Conservation (phyloP, 2,329 filamentous ascomycete species). For the Leptographium wingfieldii region DNA sequence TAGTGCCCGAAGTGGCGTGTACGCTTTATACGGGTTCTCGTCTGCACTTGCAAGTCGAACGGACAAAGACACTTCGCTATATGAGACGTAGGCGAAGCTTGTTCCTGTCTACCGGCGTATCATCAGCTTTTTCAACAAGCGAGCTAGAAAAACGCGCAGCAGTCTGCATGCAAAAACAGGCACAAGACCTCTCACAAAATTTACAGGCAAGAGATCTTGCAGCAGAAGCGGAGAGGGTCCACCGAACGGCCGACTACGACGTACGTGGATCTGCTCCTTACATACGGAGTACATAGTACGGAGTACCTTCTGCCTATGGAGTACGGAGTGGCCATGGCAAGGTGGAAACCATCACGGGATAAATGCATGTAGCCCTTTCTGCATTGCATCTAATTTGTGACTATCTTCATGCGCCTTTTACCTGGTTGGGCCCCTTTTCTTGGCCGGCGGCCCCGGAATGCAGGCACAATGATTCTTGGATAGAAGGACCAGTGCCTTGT, state of each 20-base stretch:
- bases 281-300: neutral
- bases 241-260: neutral
- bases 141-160: neutral
- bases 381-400: too few species aligned
- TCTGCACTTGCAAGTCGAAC: neutral
- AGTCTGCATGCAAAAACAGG: neutral
- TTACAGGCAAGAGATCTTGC: too few species aligned
- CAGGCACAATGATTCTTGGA: neutral
- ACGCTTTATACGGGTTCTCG: neutral
- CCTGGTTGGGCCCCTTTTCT: neutral
- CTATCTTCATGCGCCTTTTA: too few species aligned
- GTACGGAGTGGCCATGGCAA: too few species aligned
- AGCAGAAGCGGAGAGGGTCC: neutral
- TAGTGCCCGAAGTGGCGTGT: too few species aligned
- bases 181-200: neutral
- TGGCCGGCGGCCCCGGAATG: neutral
- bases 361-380: too few species aligned
- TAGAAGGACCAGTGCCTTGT: neutral
- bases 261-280: neutral
- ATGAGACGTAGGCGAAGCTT: neutral
- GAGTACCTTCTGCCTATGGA: too few species aligned
- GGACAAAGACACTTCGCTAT: neutral
- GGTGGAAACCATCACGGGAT: too few species aligned
- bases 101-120: neutral
- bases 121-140: neutral